A percentile compares a stretch with the other conserved stretches of the same genome.
Conservation (phyloP, 192 early-diverging fungal genomes). For the Coemansia sp. region DNA sequence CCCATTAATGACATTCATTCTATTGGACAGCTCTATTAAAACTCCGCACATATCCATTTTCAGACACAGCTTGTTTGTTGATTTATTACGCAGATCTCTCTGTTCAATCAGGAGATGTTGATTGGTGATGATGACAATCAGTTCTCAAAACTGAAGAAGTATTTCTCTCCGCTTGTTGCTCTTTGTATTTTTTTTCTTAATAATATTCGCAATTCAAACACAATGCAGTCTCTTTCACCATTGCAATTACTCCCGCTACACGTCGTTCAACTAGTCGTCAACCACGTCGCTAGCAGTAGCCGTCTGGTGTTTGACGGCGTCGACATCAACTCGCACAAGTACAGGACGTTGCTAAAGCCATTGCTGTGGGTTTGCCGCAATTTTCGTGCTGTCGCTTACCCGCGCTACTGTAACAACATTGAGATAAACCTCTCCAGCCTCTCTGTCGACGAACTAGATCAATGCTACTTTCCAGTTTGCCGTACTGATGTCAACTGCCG, state of each 20-base stretch:
- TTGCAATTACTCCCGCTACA: not conserved
- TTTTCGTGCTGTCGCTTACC: not conserved
- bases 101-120: no score
- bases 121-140: no score
- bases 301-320: not conserved
- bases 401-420: not conserved
- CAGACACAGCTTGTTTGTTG: no score
- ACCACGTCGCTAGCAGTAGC: not conserved
- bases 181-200: not conserved
- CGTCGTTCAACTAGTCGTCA: not conserved
- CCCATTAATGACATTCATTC: no score
- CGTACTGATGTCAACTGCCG: no score
- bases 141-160: no score
- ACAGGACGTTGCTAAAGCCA: not conserved
- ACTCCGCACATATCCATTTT: no score
- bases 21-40: no score
- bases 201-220: not conserved
- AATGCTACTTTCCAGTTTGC: not conserved
- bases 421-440: not conserved
- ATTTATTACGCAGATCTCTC: no score
- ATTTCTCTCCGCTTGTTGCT: no score
- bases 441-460: not conserved
- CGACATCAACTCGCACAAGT: not conserved
- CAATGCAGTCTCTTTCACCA: not conserved
- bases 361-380: not conserved